phyloP scores from a whole-genome alignment of 805 yeast species.

The Priceomyces medius region DNA sequence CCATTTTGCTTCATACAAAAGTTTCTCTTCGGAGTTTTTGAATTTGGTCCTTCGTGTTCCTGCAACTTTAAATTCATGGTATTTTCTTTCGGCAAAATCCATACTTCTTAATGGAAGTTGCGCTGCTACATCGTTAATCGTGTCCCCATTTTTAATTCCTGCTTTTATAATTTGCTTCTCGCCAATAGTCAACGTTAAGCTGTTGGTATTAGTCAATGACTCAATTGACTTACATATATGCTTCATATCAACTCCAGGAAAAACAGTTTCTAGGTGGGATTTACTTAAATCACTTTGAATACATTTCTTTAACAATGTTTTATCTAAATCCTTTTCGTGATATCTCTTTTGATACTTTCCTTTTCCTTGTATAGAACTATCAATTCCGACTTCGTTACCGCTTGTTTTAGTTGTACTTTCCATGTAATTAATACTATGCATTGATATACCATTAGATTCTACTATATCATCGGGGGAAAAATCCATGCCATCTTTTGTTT shows the following conservation, averaged over 20 bases:
- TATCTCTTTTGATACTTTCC: too few species aligned
- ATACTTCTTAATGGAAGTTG: slow-evolving; percentile 26
- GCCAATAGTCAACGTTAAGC: slow-evolving; percentile 21
- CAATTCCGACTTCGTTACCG: too few species aligned
- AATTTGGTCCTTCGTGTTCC: slow-evolving; percentile 28
- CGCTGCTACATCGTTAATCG: slow-evolving; percentile 13
- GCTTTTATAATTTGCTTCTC: slow-evolving; percentile 22
- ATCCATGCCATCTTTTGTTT: too few species aligned
- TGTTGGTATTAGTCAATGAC: not conserved
- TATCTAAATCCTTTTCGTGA: too few species aligned
- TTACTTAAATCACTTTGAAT: slow-evolving; percentile 19
- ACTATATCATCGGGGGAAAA: too few species aligned
- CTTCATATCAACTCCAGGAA: slow-evolving; percentile 11
- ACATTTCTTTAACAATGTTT: slow-evolving; percentile 3
- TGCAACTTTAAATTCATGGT: slow-evolving; percentile 23
- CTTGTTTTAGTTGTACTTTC: too few species aligned
- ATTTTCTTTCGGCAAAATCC: slow-evolving; percentile 19
- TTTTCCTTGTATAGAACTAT: too few species aligned
- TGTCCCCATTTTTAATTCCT: slow-evolving; percentile 12
- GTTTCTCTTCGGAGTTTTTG: slow-evolving; percentile 26
- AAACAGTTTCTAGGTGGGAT: slow-evolving; percentile 11
- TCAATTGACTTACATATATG: slow-evolving; percentile 3
- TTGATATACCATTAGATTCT: too few species aligned
- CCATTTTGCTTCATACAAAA: slow-evolving; percentile 43
- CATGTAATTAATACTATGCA: too few species aligned